These are phyloP conservation scores for Eutrema salsugineum DNA, from an alignment of 441 rosid species.

Conservation along the genomic window DNA sequence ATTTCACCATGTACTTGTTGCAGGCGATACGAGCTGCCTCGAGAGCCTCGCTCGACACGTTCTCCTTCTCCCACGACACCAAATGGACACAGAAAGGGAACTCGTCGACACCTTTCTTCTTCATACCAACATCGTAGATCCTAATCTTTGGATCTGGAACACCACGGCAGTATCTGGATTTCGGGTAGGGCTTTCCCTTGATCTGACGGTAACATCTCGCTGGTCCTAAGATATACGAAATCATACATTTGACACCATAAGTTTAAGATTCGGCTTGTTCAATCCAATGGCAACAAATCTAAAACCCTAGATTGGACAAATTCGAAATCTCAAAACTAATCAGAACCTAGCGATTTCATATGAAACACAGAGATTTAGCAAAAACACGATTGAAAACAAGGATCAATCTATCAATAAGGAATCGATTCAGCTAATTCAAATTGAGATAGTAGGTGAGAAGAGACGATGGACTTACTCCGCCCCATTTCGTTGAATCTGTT, in stretches of 20 bases:
- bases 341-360: not conserved
- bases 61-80: constrained; percentile 46
- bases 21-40: constrained; percentile 45
- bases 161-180: constrained; percentile 41
- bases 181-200: constrained; percentile 43
- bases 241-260: not conserved
- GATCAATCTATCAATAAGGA: not conserved
- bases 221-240: constrained; percentile 23
- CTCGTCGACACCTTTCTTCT: constrained; percentile 86
- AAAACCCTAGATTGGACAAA: not conserved
- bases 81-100: constrained; percentile 68
- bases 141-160: constrained; percentile 42
- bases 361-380: not conserved
- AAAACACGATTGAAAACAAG: not conserved
- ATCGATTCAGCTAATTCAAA: not conserved
- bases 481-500: not conserved
- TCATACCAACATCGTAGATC: constrained; percentile 84
- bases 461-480: constrained; percentile 7
- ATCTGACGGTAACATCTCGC: constrained; percentile 47
- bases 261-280: no score
- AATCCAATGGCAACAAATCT: not conserved
- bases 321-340: not conserved
- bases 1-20: constrained; percentile 41
- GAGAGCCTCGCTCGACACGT: constrained; percentile 41
- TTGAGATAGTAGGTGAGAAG: not conserved